These are phyloP conservation scores for Plasmodium coatneyi DNA, from an alignment of 169 alveolate genomes.

Conservation along the genomic window DNA sequence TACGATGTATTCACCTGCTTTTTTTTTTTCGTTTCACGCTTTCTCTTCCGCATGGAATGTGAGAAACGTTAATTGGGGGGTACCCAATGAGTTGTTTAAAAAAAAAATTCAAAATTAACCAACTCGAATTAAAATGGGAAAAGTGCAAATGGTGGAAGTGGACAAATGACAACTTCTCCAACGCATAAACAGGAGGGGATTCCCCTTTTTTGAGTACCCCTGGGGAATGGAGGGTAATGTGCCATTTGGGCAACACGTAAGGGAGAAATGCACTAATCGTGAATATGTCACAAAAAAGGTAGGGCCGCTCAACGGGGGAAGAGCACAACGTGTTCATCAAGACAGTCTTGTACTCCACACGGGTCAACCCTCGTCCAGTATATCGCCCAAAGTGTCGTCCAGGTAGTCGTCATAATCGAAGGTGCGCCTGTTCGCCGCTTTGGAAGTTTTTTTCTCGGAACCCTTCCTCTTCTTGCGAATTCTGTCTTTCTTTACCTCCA, in stretches of 20 bases:
- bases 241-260: neutral
- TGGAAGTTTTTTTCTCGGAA: neutral
- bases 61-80: neutral
- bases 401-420: conserved; percentile 61
- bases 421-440: neutral
- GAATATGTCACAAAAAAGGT: neutral
- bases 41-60: neutral
- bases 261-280: neutral
- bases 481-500: conserved; percentile 56
- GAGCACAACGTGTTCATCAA: neutral
- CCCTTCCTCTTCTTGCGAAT: conserved; percentile 12
- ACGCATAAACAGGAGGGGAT: neutral
- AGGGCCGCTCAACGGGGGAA: neutral
- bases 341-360: neutral
- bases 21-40: neutral
- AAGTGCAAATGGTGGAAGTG: neutral
- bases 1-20: neutral
- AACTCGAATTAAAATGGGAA: neutral
- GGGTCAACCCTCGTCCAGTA: conserved; percentile 26
- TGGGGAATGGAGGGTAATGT: neutral
- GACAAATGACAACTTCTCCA: neutral
- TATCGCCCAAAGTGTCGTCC: conserved; percentile 17
- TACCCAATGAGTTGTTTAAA: neutral
- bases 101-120: neutral
- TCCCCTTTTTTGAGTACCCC: neutral